Conservation (phyloP, 805 yeast species). For the Ogataea parapolymorpha region DNA sequence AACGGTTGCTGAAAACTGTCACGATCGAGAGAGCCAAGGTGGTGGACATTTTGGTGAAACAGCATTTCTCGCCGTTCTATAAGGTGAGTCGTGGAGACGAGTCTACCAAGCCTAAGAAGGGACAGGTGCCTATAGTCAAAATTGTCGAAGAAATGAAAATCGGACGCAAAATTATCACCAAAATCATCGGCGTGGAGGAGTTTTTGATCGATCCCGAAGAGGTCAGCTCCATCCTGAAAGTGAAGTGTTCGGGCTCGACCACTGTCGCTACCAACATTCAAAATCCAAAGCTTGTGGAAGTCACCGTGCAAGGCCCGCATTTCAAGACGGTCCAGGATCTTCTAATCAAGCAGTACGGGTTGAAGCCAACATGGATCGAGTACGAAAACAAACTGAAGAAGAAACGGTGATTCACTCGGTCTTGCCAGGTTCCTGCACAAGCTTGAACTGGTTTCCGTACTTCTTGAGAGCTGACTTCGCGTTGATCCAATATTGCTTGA, state of each 20-base stretch:
- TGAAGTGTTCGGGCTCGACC: constrained; percentile 86
- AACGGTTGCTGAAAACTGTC: constrained; percentile 23
- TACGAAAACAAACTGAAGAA: constrained; percentile 59
- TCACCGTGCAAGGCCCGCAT: constrained; percentile 91
- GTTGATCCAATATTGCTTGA: constrained; percentile 48
- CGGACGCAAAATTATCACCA: constrained; percentile 79
- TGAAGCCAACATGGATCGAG: constrained; percentile 63
- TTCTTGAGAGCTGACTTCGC: constrained; percentile 36
- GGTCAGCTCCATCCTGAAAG: constrained; percentile 65
- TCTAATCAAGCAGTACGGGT: constrained; percentile 54
- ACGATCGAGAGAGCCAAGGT: constrained; percentile 41
- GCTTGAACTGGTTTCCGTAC: constrained; percentile 14
- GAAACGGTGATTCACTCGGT: constrained; percentile 32
- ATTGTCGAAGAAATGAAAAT: constrained; percentile 72
- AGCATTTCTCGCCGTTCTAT: constrained; percentile 46
- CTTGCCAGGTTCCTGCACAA: constrained; percentile 14
- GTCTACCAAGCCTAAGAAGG: constrained; percentile 46
- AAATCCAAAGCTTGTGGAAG: constrained; percentile 57
- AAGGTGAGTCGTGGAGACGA: constrained; percentile 41
- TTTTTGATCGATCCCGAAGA: constrained; percentile 63
- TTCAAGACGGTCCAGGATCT: constrained; percentile 56
- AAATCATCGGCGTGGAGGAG: constrained; percentile 63
- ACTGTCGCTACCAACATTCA: constrained; percentile 61
- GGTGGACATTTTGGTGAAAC: constrained; percentile 38
- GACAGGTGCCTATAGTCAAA: constrained; percentile 62